Percentiles rank a stretch among this genome's conserved stretches.
phyloP scores from a whole-genome alignment of 2,329 filamentous ascomycete species.

The Diaporthe citriasiana region DNA sequence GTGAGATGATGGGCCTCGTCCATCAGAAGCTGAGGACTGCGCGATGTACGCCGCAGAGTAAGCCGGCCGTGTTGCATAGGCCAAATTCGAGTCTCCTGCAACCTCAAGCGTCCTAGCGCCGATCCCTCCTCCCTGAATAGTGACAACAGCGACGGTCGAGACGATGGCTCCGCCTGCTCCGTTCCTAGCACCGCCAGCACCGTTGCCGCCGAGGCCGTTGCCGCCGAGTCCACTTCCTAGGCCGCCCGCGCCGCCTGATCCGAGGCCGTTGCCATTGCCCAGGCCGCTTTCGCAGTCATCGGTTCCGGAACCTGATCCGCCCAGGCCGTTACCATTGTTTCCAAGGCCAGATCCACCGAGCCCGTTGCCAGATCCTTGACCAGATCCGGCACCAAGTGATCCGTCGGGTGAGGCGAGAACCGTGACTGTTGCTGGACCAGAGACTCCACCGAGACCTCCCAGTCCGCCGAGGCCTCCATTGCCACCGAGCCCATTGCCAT shows the following conservation, averaged over 20 bases:
- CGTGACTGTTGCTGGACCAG: constrained; percentile 38
- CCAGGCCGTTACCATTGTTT: constrained; percentile 27
- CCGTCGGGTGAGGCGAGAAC: constrained; percentile 31
- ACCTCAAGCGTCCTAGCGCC: constrained; percentile 40
- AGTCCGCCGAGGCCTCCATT: constrained; percentile 36
- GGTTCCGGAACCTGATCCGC: constrained; percentile 19
- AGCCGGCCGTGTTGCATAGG: constrained; percentile 36
- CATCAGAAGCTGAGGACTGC: constrained; percentile 37
- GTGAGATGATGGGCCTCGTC: constrained; percentile 38
- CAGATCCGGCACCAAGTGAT: constrained; percentile 26
- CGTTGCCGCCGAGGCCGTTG: constrained; percentile 23
- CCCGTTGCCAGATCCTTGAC: constrained; percentile 24
- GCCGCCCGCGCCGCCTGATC: constrained; percentile 23
- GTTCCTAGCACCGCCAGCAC: constrained; percentile 23
- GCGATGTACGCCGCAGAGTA: constrained; percentile 38
- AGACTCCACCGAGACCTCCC: constrained; percentile 35
- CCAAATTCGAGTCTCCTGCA: constrained; percentile 30
- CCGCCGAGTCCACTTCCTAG: constrained; percentile 26
- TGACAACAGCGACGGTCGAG: constrained; percentile 41
- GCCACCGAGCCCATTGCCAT: constrained; percentile 31
- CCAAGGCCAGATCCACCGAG: constrained; percentile 32
- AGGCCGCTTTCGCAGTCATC: constrained; percentile 20
- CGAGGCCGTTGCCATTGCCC: constrained; percentile 25
- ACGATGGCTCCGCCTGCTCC: constrained; percentile 38
- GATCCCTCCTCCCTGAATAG: constrained; percentile 38